A percentile compares a stretch with the other conserved stretches of the same genome.
These are phyloP conservation scores for Myotisia sp. DNA, from an alignment of 2,329 filamentous ascomycete genomes.

Conservation along the genomic window DNA sequence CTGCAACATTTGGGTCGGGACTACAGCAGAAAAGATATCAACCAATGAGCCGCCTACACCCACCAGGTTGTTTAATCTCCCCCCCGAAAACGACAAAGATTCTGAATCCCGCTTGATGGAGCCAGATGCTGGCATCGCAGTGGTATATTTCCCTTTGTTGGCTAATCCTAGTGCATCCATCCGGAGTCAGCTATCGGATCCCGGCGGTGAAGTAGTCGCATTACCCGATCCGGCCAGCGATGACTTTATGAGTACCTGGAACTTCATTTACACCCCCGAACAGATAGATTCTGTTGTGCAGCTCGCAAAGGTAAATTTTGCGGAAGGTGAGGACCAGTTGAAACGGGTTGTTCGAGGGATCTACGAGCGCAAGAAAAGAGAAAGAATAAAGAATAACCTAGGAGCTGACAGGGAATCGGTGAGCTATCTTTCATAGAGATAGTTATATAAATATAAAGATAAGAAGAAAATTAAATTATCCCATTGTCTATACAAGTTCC, in stretches of 20 bases:
- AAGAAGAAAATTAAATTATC: no score
- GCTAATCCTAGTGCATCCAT: conserved; percentile 47
- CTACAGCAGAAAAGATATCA: conserved; percentile 55
- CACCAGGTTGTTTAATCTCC: conserved; percentile 34
- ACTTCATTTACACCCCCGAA: conserved; percentile 86
- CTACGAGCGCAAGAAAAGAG: conserved; percentile 76
- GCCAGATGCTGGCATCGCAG: conserved; percentile 68
- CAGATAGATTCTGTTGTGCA: conserved; percentile 75
- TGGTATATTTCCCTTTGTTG: conserved; percentile 82
- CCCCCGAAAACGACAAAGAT: conserved; percentile 43
- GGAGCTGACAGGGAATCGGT: conserved; percentile 5
- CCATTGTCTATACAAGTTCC: no score
- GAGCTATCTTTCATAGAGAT: conserved; percentile 2
- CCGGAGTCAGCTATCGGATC: conserved; percentile 1
- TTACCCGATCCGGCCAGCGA: conserved; percentile 57
- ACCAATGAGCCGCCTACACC: conserved; percentile 39
- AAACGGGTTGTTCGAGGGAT: conserved; percentile 68
- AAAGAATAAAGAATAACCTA: conserved; percentile 35
- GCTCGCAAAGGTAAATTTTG: conserved; percentile 74
- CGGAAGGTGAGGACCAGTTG: conserved; percentile 66
- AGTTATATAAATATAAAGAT: no score
- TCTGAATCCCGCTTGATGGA: conserved; percentile 56
- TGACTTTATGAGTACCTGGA: conserved; percentile 93
- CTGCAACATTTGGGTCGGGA: conserved; percentile 83
- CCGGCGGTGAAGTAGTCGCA: conserved; percentile 11